Conservation (phyloP, 2,329 filamentous ascomycete species). For the Calonectria crousiana region DNA sequence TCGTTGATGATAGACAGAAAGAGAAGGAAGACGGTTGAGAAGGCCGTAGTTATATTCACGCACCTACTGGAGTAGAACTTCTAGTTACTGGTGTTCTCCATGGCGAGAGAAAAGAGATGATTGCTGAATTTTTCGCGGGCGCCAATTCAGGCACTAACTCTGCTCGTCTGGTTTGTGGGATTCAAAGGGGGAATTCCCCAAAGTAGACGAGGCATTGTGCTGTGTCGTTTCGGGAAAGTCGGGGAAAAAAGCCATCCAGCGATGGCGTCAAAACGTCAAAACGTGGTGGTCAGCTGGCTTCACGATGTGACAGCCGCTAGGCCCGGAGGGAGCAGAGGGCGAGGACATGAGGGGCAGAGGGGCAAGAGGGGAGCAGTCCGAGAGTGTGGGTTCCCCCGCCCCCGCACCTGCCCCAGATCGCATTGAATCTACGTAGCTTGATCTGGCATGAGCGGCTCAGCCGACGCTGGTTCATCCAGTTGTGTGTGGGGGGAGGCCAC, state of each 20-base stretch:
- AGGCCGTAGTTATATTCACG: conserved; percentile 21
- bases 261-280: neutral
- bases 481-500: neutral
- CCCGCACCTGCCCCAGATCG: conserved; percentile 33
- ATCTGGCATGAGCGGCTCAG: neutral
- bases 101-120: neutral
- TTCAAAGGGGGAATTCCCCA: conserved; percentile 3
- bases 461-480: conserved; percentile 1
- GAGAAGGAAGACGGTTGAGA: neutral
- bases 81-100: neutral
- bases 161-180: neutral
- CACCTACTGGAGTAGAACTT: neutral
- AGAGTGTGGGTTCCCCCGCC: neutral
- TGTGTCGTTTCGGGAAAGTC: conserved; percentile 5
- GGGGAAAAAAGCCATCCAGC: neutral
- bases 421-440: neutral
- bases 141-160: neutral
- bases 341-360: neutral
- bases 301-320: conserved; percentile 13
- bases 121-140: neutral
- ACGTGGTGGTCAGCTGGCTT: conserved; percentile 20
- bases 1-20: neutral
- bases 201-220: conserved; percentile 3
- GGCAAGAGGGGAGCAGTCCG: neutral
- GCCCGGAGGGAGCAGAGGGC: neutral